Evolutionary conservation across 345 rosid genomes (phyloP).

Genomic region (Adansonia digitata): DNA sequence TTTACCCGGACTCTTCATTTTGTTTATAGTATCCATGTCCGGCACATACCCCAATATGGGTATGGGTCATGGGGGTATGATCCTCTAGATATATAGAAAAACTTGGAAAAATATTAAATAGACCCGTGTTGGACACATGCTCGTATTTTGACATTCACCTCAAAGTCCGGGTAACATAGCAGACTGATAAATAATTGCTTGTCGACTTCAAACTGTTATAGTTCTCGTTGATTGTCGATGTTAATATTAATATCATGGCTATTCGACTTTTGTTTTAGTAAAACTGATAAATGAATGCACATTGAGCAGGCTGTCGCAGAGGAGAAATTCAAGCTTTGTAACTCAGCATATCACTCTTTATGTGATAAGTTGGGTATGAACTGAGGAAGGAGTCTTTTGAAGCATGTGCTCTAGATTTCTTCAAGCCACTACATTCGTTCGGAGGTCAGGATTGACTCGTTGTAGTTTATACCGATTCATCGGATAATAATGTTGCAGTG

Average conservation of each 20-base stretch:
- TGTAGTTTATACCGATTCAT: slow-evolving; percentile 5
- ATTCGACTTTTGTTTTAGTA: not conserved
- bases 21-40: not conserved
- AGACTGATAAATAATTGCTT: not conserved
- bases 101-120: too few species aligned
- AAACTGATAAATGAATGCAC: not conserved
- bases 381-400: slow-evolving; percentile 18
- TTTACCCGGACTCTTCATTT: not conserved
- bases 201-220: not conserved
- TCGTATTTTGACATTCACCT: too few species aligned
- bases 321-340: slow-evolving; percentile 84
- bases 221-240: not conserved
- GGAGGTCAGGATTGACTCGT: not conserved
- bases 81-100: not conserved
- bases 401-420: not conserved
- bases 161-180: not conserved
- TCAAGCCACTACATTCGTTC: not conserved
- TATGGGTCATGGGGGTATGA: too few species aligned
- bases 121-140: too few species aligned
- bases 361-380: slow-evolving; percentile 57
- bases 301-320: slow-evolving; percentile 56
- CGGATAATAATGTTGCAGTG: not conserved
- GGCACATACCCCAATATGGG: not conserved
- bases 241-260: not conserved
- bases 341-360: slow-evolving; percentile 67